phyloP scores from a whole-genome alignment of 768 basidiomycete genomes.

The Pisolithus microcarpus region DNA sequence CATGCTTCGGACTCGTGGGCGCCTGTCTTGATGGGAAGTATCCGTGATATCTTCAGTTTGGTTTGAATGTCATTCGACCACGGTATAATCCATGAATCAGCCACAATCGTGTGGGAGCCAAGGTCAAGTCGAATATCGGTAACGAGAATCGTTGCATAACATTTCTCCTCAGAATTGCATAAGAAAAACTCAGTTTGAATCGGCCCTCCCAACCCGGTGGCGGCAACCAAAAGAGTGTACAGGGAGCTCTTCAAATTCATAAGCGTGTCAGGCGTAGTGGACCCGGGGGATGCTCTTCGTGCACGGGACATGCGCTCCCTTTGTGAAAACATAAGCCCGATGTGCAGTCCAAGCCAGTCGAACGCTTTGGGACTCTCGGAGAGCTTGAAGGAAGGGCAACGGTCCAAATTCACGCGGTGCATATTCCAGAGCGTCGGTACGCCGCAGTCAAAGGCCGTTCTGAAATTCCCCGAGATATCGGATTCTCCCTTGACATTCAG shows the following conservation, averaged over 20 bases:
- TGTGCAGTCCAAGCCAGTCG: slow-evolving; percentile 30
- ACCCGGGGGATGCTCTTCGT: background rate
- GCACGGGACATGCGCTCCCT: slow-evolving; percentile 18
- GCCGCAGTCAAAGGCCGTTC: slow-evolving; percentile 13
- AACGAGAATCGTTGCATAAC: slow-evolving; percentile 40
- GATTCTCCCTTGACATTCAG: slow-evolving; percentile 13
- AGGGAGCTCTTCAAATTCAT: slow-evolving; percentile 29
- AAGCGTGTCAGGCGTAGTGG: slow-evolving; percentile 15
- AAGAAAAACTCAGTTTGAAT: slow-evolving; percentile 16
- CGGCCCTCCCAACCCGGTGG: slow-evolving; percentile 18
- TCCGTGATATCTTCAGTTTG: slow-evolving; percentile 9
- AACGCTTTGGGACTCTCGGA: slow-evolving; percentile 5
- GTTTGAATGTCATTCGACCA: slow-evolving; percentile 14
- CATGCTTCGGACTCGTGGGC: slow-evolving; percentile 24
- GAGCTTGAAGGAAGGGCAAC: slow-evolving; percentile 27
- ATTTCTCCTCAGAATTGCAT: slow-evolving; percentile 5
- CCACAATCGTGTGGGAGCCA: slow-evolving; percentile 41
- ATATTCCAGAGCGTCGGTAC: slow-evolving; percentile 28
- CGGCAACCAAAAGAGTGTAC: slow-evolving; percentile 19
- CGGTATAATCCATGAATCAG: slow-evolving; percentile 42
- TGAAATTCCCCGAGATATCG: slow-evolving; percentile 22
- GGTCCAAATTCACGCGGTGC: slow-evolving; percentile 33
- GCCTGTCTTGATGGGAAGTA: slow-evolving; percentile 12
- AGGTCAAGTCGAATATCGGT: slow-evolving; percentile 41
- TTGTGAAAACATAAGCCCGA: slow-evolving; percentile 25